phyloP scores from a whole-genome alignment of 768 basidiomycete species.

The Lactarius akahatsu region DNA sequence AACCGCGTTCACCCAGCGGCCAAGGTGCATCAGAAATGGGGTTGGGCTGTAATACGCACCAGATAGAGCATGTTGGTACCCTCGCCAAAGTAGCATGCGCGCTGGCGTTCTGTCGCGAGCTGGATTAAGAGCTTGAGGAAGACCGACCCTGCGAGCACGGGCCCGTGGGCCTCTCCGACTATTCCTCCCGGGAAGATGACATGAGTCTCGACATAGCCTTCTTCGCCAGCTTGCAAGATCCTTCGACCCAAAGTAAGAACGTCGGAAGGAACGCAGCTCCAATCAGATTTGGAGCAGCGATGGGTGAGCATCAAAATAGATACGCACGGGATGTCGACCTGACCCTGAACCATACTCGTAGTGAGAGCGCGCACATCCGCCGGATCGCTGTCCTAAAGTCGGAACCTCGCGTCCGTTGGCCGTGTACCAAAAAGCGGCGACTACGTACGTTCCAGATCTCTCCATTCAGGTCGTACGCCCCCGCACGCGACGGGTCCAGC shows the following conservation, averaged over 20 bases:
- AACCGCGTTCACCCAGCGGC: not conserved
- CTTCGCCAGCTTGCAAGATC: constrained; percentile 3
- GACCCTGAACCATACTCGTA: not conserved
- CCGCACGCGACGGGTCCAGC: not conserved
- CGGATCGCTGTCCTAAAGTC: not conserved
- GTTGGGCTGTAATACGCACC: not conserved
- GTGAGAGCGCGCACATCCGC: not conserved
- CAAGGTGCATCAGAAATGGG: not conserved
- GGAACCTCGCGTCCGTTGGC: not conserved
- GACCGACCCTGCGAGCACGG: not conserved
- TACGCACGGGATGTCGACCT: not conserved
- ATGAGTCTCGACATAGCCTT: not conserved
- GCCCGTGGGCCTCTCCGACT: not conserved
- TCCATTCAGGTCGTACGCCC: not conserved
- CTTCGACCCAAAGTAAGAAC: not conserved
- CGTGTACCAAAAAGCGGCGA: not conserved
- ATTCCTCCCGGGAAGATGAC: not conserved
- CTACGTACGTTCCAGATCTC: not conserved
- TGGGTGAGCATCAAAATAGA: not conserved
- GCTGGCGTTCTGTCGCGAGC: not conserved
- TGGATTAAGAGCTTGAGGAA: constrained; percentile 5
- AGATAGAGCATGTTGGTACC: not conserved
- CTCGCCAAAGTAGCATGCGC: not conserved
- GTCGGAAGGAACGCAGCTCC: no score
- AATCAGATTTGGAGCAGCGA: not conserved